Percentiles rank a stretch among this genome's conserved stretches.
Evolutionary conservation across 371 early-diverging fungal species (phyloP).

Genomic region (Mortierella sp.): DNA sequence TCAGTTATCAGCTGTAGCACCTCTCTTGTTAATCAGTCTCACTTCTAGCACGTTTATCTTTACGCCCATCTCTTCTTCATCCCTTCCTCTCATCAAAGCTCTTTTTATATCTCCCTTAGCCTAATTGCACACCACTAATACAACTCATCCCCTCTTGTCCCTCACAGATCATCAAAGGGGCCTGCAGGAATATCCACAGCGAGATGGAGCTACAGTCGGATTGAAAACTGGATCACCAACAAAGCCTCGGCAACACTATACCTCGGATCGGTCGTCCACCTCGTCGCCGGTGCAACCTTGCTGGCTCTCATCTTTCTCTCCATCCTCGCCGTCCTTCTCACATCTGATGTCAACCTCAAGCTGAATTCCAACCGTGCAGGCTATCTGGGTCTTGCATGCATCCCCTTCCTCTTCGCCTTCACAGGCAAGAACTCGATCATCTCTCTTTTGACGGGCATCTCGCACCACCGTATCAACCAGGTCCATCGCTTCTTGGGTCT

Average conservation of each 20-base stretch:
- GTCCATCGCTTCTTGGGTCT: conserved; percentile 66
- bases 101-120: background rate
- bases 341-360: conserved; percentile 60
- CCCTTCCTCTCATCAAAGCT: background rate
- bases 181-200: conserved; percentile 5
- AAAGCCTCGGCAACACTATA: conserved; percentile 61
- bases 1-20: no score
- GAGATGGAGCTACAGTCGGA: conserved; percentile 37
- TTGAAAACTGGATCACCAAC: conserved; percentile 63
- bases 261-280: conserved; percentile 48
- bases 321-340: conserved; percentile 59
- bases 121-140: background rate
- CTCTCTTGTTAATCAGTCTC: background rate
- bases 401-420: conserved; percentile 70
- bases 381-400: conserved; percentile 64
- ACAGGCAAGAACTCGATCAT: conserved; percentile 72
- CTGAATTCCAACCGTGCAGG: conserved; percentile 74
- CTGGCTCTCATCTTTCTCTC: conserved; percentile 56
- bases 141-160: background rate
- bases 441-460: conserved; percentile 66
- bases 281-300: conserved; percentile 63
- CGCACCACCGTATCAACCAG: conserved; percentile 65
- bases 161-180: background rate
- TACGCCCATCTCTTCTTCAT: background rate
- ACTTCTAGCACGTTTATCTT: background rate